Evolutionary conservation across 805 yeast genomes (phyloP).

Genomic region (Kazachstania bromeliacearum): DNA sequence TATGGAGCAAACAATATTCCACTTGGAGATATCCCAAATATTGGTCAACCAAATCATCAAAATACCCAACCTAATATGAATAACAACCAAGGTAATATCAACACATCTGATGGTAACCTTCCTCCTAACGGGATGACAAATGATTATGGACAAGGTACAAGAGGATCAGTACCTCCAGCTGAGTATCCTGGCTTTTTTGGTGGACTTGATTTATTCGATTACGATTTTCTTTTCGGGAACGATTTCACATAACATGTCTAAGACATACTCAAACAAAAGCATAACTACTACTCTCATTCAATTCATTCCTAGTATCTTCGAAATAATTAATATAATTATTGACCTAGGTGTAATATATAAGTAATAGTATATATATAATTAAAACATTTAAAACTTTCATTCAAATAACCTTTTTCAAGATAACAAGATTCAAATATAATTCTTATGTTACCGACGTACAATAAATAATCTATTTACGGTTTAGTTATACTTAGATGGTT

Average conservation of each 20-base stretch:
- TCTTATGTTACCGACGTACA: no score
- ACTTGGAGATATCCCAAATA: not conserved
- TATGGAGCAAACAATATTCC: not conserved
- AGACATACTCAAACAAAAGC: no score
- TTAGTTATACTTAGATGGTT: no score
- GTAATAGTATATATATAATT: no score
- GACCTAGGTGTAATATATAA: no score
- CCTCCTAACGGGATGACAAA: constrained; percentile 1
- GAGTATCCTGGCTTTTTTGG: constrained; percentile 21
- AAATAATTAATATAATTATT: no score
- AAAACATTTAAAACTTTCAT: no score
- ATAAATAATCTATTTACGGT: no score
- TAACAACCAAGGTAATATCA: not conserved
- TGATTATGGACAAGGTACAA: constrained; percentile 4
- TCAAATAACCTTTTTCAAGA: no score
- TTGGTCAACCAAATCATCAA: not conserved
- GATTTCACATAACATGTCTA: constrained; percentile 12
- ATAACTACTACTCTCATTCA: no score
- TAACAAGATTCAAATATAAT: no score
- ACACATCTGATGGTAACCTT: not conserved
- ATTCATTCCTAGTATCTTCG: no score
- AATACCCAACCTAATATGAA: not conserved
- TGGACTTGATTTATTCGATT: constrained; percentile 25
- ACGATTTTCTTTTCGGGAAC: constrained; percentile 22
- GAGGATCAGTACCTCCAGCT: not conserved